Conservation (phyloP, 805 yeast genomes). For the Isabelozyma pseudorhagii region DNA sequence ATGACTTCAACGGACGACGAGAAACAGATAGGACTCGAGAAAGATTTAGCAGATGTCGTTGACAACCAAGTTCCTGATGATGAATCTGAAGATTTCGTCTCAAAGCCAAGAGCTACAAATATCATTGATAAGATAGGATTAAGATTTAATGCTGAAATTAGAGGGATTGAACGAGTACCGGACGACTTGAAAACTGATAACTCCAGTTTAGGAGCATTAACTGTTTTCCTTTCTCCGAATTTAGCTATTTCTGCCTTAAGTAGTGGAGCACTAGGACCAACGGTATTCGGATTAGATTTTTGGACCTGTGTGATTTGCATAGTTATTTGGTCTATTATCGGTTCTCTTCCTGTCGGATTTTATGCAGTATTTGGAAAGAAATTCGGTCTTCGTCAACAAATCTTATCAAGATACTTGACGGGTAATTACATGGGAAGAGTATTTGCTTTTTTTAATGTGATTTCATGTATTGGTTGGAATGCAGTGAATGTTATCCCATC, state of each 20-base stretch:
- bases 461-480: conserved; percentile 33
- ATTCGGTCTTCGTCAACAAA: conserved; percentile 38
- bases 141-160: conserved; percentile 22
- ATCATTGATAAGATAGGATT: conserved; percentile 21
- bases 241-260: conserved; percentile 35
- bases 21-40: neutral
- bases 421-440: conserved; percentile 29
- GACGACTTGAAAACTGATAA: conserved; percentile 16
- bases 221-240: conserved; percentile 28
- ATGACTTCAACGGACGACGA: neutral
- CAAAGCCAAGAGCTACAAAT: conserved; percentile 6
- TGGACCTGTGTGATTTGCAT: conserved; percentile 28
- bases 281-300: conserved; percentile 28
- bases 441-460: conserved; percentile 24
- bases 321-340: conserved; percentile 31
- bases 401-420: conserved; percentile 27
- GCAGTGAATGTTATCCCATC: conserved; percentile 28
- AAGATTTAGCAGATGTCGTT: neutral
- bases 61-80: neutral
- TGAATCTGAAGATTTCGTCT: neutral
- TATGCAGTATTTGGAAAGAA: conserved; percentile 35
- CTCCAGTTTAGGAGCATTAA: conserved; percentile 17
- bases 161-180: conserved; percentile 27
- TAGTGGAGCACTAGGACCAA: conserved; percentile 35
- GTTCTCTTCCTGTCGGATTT: conserved; percentile 37